phyloP scores from a whole-genome alignment of 345 rosid species.

The Eucalyptus tenuipes region DNA sequence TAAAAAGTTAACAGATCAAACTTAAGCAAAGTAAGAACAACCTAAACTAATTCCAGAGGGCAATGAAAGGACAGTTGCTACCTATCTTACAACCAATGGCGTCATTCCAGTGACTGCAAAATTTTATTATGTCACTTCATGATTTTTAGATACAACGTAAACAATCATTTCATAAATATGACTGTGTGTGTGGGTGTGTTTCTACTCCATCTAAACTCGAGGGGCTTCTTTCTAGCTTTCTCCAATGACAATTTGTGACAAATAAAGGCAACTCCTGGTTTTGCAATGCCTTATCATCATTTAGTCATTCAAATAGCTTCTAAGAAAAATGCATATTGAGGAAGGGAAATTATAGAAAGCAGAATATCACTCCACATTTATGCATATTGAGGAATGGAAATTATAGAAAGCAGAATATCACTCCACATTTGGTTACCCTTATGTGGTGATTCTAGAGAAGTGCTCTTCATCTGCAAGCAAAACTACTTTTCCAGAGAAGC shows the following conservation, averaged over 20 bases:
- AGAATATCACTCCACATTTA: no score
- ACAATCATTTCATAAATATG: background rate
- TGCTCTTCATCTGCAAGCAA: background rate
- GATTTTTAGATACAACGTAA: background rate
- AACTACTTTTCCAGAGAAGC: background rate
- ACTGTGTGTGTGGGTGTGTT: background rate
- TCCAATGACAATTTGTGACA: background rate
- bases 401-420: background rate
- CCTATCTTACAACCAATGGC: background rate
- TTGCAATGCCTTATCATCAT: background rate
- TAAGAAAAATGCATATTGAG: background rate
- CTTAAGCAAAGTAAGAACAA: background rate
- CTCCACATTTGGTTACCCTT: background rate
- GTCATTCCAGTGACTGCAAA: background rate
- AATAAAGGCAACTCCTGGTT: background rate
- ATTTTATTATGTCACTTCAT: background rate
- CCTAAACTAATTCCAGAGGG: background rate
- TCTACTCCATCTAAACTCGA: background rate
- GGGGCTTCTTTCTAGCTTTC: background rate
- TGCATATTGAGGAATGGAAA: background rate
- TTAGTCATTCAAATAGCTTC: background rate
- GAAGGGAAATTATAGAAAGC: no score
- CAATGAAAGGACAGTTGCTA: background rate
- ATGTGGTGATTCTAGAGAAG: background rate
- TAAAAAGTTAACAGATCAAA: background rate